Evolutionary conservation across 495 filamentous ascomycete species (phyloP).

Genomic region (Cladorrhinum samala): DNA sequence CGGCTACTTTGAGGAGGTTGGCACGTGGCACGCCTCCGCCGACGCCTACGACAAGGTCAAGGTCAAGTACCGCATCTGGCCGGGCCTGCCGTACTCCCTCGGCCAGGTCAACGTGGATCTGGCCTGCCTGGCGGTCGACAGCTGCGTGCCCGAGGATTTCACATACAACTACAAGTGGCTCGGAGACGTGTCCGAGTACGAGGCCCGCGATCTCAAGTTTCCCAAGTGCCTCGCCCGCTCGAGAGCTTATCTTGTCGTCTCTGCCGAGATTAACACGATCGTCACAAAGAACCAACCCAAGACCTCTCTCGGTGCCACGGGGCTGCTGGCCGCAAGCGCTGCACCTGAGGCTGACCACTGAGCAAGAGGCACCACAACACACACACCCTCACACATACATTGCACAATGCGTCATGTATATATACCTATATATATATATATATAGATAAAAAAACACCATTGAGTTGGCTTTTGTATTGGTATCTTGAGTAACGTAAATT

Average conservation of each 20-base stretch:
- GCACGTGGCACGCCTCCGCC: neutral
- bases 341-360: too few species aligned
- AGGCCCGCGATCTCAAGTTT: neutral
- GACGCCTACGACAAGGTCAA: neutral
- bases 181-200: neutral
- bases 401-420: too few species aligned
- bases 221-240: neutral
- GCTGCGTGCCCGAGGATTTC: neutral
- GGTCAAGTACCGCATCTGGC: neutral
- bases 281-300: neutral
- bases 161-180: neutral
- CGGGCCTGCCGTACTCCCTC: neutral
- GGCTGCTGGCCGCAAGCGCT: too few species aligned
- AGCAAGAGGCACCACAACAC: too few species aligned
- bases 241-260: neutral
- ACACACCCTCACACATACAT: too few species aligned
- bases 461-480: too few species aligned
- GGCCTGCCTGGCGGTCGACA: neutral
- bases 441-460: too few species aligned
- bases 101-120: neutral
- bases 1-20: neutral
- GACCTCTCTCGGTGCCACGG: too few species aligned
- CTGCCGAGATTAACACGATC: neutral
- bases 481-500: too few species aligned
- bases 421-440: too few species aligned